Conservation (phyloP, 2,329 filamentous ascomycete species). For the Neodidymelliopsis sp. region DNA sequence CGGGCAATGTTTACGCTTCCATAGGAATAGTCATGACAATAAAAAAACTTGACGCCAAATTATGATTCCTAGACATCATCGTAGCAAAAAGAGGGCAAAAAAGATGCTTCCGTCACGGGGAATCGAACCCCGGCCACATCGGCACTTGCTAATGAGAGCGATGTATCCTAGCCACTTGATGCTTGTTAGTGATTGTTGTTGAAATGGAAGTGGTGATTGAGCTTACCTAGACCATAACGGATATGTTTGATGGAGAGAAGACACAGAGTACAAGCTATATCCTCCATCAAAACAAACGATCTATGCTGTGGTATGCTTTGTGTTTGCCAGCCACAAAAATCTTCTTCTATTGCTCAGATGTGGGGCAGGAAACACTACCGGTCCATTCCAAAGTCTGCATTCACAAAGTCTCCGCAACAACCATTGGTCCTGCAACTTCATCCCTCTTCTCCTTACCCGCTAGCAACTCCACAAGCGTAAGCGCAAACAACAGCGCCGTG, state of each 20-base stretch:
- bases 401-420: slow-evolving; percentile 46
- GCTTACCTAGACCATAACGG: slow-evolving; percentile 5
- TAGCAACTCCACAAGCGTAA: slow-evolving; percentile 49
- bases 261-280: too few relatives aligned
- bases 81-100: background rate
- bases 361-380: too few relatives aligned
- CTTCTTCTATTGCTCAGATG: too few relatives aligned
- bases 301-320: too few relatives aligned
- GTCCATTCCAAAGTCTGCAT: too few relatives aligned
- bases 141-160: slow-evolving; percentile 17
- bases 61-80: too few relatives aligned
- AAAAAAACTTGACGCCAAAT: too few relatives aligned
- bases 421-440: slow-evolving; percentile 58
- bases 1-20: too few relatives aligned
- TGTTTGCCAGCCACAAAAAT: too few relatives aligned
- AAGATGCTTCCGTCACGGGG: slow-evolving; percentile 13
- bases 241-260: background rate
- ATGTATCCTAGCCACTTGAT: slow-evolving; percentile 16
- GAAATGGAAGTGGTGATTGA: background rate
- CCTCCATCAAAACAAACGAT: too few relatives aligned
- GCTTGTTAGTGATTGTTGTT: background rate
- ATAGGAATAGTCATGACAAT: too few relatives aligned
- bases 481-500: slow-evolving; percentile 48
- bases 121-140: slow-evolving; percentile 22
- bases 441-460: slow-evolving; percentile 56